These are phyloP conservation scores for Heracleum sosnowskyi DNA, from an alignment of 129 eudicot genomes.

Conservation along the genomic window DNA sequence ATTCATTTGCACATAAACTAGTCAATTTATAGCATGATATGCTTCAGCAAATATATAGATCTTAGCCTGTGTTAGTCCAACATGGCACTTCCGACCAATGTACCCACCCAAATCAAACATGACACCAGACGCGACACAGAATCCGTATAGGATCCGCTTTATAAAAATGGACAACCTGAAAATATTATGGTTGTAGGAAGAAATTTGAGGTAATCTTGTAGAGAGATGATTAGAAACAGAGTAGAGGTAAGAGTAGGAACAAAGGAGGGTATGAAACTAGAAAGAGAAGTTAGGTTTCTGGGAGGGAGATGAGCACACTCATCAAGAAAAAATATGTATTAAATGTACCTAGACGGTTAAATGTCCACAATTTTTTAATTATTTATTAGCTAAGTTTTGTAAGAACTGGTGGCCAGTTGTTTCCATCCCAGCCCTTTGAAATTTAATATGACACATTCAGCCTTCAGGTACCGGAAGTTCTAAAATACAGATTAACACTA, in stretches of 20 bases:
- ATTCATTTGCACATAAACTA: not conserved
- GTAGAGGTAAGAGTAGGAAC: too few relatives aligned
- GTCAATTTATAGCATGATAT: not conserved
- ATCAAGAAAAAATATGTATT: too few relatives aligned
- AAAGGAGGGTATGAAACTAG: too few relatives aligned
- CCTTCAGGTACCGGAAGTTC: too few relatives aligned
- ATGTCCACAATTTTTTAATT: not conserved
- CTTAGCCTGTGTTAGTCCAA: not conserved
- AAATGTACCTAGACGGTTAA: not conserved
- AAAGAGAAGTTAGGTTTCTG: too few relatives aligned
- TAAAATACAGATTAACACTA: not conserved
- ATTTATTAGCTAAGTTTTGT: not conserved
- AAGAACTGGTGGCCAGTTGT: not conserved
- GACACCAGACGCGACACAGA: not conserved
- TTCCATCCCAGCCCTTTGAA: not conserved
- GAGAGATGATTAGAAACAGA: not conserved
- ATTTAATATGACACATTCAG: too few relatives aligned
- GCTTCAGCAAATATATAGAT: not conserved
- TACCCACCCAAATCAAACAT: not conserved
- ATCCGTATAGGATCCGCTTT: too few relatives aligned
- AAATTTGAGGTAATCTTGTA: not conserved
- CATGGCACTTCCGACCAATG: not conserved
- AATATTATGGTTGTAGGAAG: too few relatives aligned
- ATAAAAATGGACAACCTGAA: too few relatives aligned
- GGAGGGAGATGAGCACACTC: too few relatives aligned